Base-by-base conservation (phyloP, 192 early-diverging fungal genomes). In the Linnemannia zychae region DNA sequence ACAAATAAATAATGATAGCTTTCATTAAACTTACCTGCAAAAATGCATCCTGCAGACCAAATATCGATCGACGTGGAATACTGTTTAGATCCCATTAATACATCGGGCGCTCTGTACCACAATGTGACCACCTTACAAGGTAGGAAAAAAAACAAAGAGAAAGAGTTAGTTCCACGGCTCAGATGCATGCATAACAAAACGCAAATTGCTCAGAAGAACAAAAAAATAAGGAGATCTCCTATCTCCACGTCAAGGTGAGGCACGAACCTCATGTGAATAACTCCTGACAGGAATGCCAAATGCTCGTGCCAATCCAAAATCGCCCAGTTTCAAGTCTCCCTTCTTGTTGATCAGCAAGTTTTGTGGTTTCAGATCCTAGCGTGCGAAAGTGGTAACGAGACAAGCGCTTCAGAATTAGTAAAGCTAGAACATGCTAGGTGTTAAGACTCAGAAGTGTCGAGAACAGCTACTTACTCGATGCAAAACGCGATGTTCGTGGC, bases 271-370 rank as follows among this genome's bases (percentile, higher is more conserved):
- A 78, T 94, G 93, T 67, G 95, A 96, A 84, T 96, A 96, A 72
- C 92, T 95, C 81, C 95, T 92, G 40, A 96, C 95, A 16, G 98
- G 98, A 76, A 99, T 98, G 49, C 98, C 99, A 90, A 98, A 98
- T n/a, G 98, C 99, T 24, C 98, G 89, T 9, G 98, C 99, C 48
- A 99, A 91, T 46, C 98, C 99, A 90, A 99, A 99, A 88, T 99
- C 99, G 52, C 90, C 95, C 72, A 97, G 86, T 81, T 97, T 97
- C 75, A 97, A 87, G 71, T 96, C 94, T 52, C 95, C 94, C 22
- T 99, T 98, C 90, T 85, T 85, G 65, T 96, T 98, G 84, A 99
- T 99, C 34, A 99, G 90, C 77, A 99, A 84, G 75, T 97, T 97
- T 86, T 97, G 95, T 60, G 95, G 94, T 93, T 99, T 96, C 79